These are phyloP conservation scores for Arabidopsis hybrid DNA, from an alignment of 441 rosid species.

Conservation along the genomic window DNA sequence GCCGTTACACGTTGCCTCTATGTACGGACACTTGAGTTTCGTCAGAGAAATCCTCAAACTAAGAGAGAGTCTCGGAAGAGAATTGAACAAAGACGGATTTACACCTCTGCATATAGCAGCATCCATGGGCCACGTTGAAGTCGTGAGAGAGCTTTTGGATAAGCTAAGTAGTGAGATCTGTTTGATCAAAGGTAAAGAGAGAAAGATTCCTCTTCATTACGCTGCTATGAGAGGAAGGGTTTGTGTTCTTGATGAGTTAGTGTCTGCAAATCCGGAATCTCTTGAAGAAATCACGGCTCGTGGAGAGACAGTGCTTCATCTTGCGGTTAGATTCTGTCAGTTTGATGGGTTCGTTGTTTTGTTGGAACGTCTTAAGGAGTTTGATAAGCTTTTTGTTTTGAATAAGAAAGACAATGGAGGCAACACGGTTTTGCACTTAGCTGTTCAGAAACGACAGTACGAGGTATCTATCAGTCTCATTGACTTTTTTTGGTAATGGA, in stretches of 20 bases:
- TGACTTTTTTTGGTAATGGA: too few relatives aligned
- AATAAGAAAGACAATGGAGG: constrained; percentile 38
- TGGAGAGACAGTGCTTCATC: constrained; percentile 45
- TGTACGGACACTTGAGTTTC: constrained; percentile 48
- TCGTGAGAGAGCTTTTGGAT: constrained; percentile 37
- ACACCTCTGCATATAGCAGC: constrained; percentile 51
- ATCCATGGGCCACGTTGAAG: constrained; percentile 41
- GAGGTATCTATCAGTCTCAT: constrained; percentile 7
- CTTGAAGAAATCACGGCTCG: constrained; percentile 37
- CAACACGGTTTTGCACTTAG: constrained; percentile 43
- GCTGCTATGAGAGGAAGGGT: constrained; percentile 41
- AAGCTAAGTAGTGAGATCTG: constrained; percentile 35
- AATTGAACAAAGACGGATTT: constrained; percentile 44
- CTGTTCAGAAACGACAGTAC: constrained; percentile 38
- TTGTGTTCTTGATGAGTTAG: constrained; percentile 35
- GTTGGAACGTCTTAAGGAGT: constrained; percentile 33
- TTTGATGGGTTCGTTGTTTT: constrained; percentile 36
- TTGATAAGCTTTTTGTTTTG: constrained; percentile 33
- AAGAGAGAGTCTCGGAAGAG: constrained; percentile 40
- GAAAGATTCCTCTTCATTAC: constrained; percentile 42
- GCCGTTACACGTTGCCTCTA: constrained; percentile 46
- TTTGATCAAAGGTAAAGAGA: constrained; percentile 46
- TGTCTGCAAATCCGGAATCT: constrained; percentile 32
- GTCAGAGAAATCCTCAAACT: constrained; percentile 35
- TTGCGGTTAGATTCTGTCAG: constrained; percentile 37